Evolutionary conservation across 2,329 filamentous ascomycete species (phyloP).

Genomic region (Paraphoma chrysanthemicola): DNA sequence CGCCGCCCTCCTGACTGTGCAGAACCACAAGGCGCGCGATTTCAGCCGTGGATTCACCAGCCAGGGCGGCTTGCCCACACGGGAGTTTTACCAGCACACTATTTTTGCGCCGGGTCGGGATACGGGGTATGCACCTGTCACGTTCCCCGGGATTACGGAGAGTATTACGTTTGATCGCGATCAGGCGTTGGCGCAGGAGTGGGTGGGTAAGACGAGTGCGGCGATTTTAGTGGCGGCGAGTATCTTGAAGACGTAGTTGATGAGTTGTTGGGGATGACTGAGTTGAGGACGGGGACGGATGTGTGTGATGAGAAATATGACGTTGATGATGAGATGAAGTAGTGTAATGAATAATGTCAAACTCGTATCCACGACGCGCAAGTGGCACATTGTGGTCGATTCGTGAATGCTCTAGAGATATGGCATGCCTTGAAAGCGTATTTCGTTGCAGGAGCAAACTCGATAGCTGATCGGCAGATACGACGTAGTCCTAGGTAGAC

Average conservation of each 20-base stretch:
- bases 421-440: too few species aligned
- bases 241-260: slow-evolving; percentile 39
- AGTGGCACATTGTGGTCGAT: too few species aligned
- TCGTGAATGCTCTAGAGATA: too few species aligned
- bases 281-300: too few species aligned
- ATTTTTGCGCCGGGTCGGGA: slow-evolving; percentile 56
- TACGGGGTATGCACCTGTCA: slow-evolving; percentile 48
- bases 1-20: slow-evolving; percentile 36
- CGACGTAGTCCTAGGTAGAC: too few species aligned
- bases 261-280: neutral
- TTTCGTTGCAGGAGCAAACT: too few species aligned
- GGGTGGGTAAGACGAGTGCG: slow-evolving; percentile 43
- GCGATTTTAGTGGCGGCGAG: slow-evolving; percentile 42
- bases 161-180: slow-evolving; percentile 43
- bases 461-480: too few species aligned
- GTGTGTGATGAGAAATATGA: too few species aligned
- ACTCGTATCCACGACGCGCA: too few species aligned
- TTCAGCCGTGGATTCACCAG: slow-evolving; percentile 55
- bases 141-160: slow-evolving; percentile 48
- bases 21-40: slow-evolving; percentile 56
- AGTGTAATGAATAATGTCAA: too few species aligned
- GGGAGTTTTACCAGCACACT: slow-evolving; percentile 56
- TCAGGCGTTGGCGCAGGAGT: slow-evolving; percentile 38
- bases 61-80: slow-evolving; percentile 54
- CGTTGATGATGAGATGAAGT: too few species aligned